Conservation (phyloP, 23 red algal species). For the Gracilaria caudata region DNA sequence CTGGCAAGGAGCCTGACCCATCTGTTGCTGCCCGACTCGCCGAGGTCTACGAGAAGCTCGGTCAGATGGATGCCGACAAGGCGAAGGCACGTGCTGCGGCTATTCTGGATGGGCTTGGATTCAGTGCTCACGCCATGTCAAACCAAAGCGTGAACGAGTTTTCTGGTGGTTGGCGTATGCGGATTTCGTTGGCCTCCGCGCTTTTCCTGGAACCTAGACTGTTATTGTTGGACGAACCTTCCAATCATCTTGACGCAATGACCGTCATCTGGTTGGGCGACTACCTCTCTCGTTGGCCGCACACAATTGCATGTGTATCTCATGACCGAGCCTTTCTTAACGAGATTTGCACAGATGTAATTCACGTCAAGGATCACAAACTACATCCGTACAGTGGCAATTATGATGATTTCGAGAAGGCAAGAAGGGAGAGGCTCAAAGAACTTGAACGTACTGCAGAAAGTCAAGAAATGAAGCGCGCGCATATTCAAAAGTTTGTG, state of each 20-base stretch:
- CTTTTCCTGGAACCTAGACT: constrained; percentile 89
- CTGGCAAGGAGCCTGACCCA: constrained; percentile 55
- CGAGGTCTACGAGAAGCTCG: constrained; percentile 82
- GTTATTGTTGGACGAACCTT: constrained; percentile 92
- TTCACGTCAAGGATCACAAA: constrained; percentile 88
- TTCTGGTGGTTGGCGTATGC: constrained; percentile 98
- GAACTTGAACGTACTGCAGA: constrained; percentile 71
- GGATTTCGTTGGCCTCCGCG: constrained; percentile 84
- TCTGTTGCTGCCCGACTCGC: constrained; percentile 51
- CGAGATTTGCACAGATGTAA: constrained; percentile 87
- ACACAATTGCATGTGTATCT: constrained; percentile 86
- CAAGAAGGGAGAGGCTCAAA: constrained; percentile 78
- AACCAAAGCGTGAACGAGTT: constrained; percentile 70
- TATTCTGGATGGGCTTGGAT: constrained; percentile 92
- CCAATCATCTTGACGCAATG: constrained; percentile 92
- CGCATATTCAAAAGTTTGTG: constrained; percentile 92
- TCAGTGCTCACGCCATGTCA: constrained; percentile 71
- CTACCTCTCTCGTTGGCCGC: constrained; percentile 81
- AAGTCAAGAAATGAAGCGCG: constrained; percentile 82
- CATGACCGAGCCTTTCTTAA: constrained; percentile 98
- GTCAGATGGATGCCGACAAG: constrained; percentile 80
- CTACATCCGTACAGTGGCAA: constrained; percentile 92
- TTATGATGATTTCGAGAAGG: constrained; percentile 93
- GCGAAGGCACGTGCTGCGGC: constrained; percentile 84
- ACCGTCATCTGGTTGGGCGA: constrained; percentile 92